Evolutionary conservation across 1,284 basidiomycete genomes (phyloP).

Genomic region (Moesziomyces sp.): DNA sequence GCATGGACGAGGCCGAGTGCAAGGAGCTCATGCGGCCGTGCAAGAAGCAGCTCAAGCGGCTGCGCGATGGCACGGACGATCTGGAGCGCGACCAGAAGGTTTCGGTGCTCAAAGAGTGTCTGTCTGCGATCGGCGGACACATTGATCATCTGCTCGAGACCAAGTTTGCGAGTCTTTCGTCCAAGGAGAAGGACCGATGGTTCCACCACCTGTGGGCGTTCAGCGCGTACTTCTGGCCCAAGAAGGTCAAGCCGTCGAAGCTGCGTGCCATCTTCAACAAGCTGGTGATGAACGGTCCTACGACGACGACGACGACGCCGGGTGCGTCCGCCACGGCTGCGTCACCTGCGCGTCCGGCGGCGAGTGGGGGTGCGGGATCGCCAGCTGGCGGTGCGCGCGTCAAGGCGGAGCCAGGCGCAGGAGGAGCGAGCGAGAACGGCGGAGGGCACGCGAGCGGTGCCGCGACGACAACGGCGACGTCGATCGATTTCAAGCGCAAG

Average conservation of each 20-base stretch:
- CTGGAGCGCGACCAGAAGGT: slow-evolving; percentile 95
- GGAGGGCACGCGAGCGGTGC: slow-evolving; percentile 1
- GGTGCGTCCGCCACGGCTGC: slow-evolving; percentile 1
- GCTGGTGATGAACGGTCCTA: slow-evolving; percentile 47
- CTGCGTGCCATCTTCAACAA: slow-evolving; percentile 61
- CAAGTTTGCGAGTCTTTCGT: slow-evolving; percentile 75
- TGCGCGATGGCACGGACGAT: slow-evolving; percentile 87
- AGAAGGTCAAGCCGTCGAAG: slow-evolving; percentile 73
- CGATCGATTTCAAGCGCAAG: slow-evolving; percentile 40
- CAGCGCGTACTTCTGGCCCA: slow-evolving; percentile 90
- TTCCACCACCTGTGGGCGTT: slow-evolving; percentile 92
- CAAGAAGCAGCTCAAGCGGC: slow-evolving; percentile 95
- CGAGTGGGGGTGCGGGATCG: slow-evolving; percentile 19
- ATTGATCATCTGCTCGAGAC: slow-evolving; percentile 85
- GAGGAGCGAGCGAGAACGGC: slow-evolving; percentile 23
- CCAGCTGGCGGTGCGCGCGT: slow-evolving; percentile 7
- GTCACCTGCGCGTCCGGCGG: slow-evolving; percentile 4
- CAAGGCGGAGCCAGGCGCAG: slow-evolving; percentile 27
- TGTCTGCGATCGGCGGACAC: slow-evolving; percentile 90
- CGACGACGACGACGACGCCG: slow-evolving; percentile 11
- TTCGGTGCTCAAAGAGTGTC: slow-evolving; percentile 91
- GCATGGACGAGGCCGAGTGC: slow-evolving; percentile 93
- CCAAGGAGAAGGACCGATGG: slow-evolving; percentile 85
- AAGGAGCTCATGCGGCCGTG: slow-evolving; percentile 97
- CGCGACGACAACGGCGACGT: slow-evolving; percentile 1